A percentile compares a stretch with the other conserved stretches of the same genome.
Evolutionary conservation across 805 yeast genomes (phyloP).

Genomic region (Zygotorulaspora sp.): DNA sequence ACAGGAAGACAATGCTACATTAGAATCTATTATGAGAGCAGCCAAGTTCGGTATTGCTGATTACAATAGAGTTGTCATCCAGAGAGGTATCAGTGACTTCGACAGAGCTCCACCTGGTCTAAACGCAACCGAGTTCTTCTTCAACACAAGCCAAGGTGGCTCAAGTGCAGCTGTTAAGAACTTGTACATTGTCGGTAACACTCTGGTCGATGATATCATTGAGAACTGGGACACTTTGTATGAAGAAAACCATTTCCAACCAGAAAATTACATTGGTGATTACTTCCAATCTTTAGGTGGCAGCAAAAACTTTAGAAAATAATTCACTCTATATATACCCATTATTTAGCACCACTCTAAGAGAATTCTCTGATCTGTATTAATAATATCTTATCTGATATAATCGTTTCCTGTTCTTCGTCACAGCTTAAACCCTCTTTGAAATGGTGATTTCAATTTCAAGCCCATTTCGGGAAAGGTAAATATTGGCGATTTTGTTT

Average conservation of each 20-base stretch:
- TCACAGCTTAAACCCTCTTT: too few relatives aligned
- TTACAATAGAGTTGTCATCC: conserved; percentile 50
- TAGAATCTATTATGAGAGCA: conserved; percentile 55
- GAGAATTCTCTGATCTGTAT: too few relatives aligned
- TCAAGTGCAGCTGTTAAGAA: conserved; percentile 45
- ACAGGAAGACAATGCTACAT: conserved; percentile 64
- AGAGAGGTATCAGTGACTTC: conserved; percentile 61
- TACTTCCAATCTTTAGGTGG: conserved; percentile 52
- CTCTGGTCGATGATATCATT: conserved; percentile 51
- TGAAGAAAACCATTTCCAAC: conserved; percentile 34
- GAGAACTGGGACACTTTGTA: conserved; percentile 43
- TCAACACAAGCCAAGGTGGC: conserved; percentile 49
- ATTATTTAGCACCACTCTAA: neutral
- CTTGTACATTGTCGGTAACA: conserved; percentile 50
- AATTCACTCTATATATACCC: neutral
- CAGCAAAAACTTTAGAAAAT: conserved; percentile 30
- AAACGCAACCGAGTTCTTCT: conserved; percentile 48
- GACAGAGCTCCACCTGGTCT: conserved; percentile 45
- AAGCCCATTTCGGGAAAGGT: too few relatives aligned
- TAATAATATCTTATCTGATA: too few relatives aligned
- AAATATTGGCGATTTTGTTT: too few relatives aligned
- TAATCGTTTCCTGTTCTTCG: too few relatives aligned
- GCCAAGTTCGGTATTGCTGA: conserved; percentile 52
- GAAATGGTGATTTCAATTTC: too few relatives aligned
- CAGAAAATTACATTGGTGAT: conserved; percentile 59